Evolutionary conservation across 2,329 filamentous ascomycete species (phyloP).

Genomic region (Pyricularia sp.): DNA sequence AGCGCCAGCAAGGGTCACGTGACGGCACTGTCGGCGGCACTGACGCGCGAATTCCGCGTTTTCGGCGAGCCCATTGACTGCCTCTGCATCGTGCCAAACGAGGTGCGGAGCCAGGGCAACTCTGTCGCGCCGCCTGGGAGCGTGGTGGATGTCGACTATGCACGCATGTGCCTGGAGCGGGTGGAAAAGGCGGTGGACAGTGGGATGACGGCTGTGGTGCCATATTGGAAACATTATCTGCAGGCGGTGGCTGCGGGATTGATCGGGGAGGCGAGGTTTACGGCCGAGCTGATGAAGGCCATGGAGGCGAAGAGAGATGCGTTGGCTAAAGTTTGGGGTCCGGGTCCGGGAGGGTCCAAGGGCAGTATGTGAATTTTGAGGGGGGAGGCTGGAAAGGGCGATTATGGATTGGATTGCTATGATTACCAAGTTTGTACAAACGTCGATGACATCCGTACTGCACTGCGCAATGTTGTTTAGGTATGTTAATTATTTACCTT

Average conservation of each 20-base stretch:
- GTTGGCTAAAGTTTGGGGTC: not conserved
- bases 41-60: slow-evolving; percentile 19
- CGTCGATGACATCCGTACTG: no score
- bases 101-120: slow-evolving; percentile 18
- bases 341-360: not conserved
- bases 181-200: not conserved
- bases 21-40: slow-evolving; percentile 15
- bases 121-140: not conserved
- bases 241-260: not conserved
- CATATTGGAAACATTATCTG: not conserved
- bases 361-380: not conserved
- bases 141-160: not conserved
- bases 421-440: no score
- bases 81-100: slow-evolving; percentile 18
- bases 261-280: not conserved
- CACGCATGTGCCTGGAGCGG: not conserved
- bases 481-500: no score
- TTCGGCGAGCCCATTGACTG: slow-evolving; percentile 18
- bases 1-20: slow-evolving; percentile 22
- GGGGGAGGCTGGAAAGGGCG: not conserved
- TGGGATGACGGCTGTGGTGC: not conserved
- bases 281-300: not conserved
- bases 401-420: not conserved
- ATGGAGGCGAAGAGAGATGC: not conserved
- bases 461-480: no score